A percentile compares a stretch with the other conserved stretches of the same genome.
Conservation (phyloP, 768 basidiomycete genomes). For the Phylloporus sp. region DNA sequence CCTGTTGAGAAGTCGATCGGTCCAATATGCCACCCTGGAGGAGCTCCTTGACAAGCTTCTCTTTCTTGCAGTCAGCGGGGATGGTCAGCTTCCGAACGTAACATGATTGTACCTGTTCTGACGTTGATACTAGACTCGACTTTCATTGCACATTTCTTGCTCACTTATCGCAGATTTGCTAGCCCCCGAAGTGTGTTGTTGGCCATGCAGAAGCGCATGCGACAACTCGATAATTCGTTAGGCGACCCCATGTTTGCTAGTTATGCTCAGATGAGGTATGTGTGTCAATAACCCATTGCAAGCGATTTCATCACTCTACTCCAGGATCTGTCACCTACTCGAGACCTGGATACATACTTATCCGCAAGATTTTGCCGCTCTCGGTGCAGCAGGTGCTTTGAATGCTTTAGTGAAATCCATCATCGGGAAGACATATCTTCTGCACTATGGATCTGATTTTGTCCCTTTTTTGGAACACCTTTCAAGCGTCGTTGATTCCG, state of each 20-base stretch:
- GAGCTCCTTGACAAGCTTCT: constrained; percentile 79
- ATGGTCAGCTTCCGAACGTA: constrained; percentile 47
- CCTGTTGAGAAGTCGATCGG: constrained; percentile 42
- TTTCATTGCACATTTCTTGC: constrained; percentile 75
- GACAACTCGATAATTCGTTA: constrained; percentile 65
- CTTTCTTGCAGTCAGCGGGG: constrained; percentile 79
- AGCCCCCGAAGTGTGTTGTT: constrained; percentile 75
- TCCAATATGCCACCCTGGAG: constrained; percentile 72
- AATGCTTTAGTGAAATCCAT: constrained; percentile 76
- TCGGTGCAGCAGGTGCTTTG: constrained; percentile 68
- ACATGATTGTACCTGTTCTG: constrained; percentile 10
- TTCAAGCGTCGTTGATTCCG: constrained; percentile 59
- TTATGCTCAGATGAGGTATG: constrained; percentile 83
- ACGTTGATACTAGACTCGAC: constrained; percentile 53
- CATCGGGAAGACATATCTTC: constrained; percentile 71
- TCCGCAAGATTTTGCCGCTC: constrained; percentile 76
- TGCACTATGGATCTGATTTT: constrained; percentile 83
- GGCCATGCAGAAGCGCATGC: constrained; percentile 85
- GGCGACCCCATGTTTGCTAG: constrained; percentile 84
- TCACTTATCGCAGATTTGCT: constrained; percentile 81
- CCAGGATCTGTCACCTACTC: constrained; percentile 74
- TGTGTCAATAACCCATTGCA: background rate
- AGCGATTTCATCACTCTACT: constrained; percentile 1
- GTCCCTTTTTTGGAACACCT: constrained; percentile 74
- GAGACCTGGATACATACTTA: constrained; percentile 76